Evolutionary conservation across 2,329 filamentous ascomycete genomes (phyloP).

Genomic region (Drechslerella coelobrocha): DNA sequence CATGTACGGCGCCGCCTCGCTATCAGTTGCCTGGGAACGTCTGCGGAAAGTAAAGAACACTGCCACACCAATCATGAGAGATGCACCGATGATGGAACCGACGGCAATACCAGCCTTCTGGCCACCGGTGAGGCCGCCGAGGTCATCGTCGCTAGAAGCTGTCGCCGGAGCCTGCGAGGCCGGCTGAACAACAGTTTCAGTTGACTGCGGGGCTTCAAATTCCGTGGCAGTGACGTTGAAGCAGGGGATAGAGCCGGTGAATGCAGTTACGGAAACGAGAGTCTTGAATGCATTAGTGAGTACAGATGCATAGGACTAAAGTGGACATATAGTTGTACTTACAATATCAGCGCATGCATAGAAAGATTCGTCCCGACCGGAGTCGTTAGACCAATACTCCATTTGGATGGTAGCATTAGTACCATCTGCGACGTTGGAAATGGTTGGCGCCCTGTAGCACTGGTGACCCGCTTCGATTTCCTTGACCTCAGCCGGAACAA

Average conservation of each 20-base stretch:
- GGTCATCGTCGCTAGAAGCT: constrained; percentile 18
- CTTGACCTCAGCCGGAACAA: constrained; percentile 57
- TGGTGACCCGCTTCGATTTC: constrained; percentile 62
- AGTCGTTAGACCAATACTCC: constrained; percentile 61
- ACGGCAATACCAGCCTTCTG: constrained; percentile 55
- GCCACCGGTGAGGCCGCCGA: constrained; percentile 40
- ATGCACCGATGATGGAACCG: constrained; percentile 53
- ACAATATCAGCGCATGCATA: constrained; percentile 64
- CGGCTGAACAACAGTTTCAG: constrained; percentile 40
- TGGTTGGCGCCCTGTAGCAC: constrained; percentile 58
- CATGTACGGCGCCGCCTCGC: constrained; percentile 47
- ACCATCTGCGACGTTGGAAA: constrained; percentile 58
- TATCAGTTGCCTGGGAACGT: constrained; percentile 34
- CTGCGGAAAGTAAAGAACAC: constrained; percentile 51
- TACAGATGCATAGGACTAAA: neutral
- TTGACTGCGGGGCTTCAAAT: constrained; percentile 55
- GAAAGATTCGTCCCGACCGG: constrained; percentile 60
- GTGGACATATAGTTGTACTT: constrained; percentile 45
- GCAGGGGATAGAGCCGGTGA: constrained; percentile 58
- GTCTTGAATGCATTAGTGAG: constrained; percentile 54
- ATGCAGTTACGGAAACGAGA: constrained; percentile 58
- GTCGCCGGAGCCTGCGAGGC: constrained; percentile 19
- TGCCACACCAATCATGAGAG: constrained; percentile 42
- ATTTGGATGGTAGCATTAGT: constrained; percentile 63
- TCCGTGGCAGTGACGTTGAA: constrained; percentile 60